These are phyloP conservation scores for Brassica rapa DNA, from an alignment of 345 rosid genomes.

Conservation along the genomic window DNA sequence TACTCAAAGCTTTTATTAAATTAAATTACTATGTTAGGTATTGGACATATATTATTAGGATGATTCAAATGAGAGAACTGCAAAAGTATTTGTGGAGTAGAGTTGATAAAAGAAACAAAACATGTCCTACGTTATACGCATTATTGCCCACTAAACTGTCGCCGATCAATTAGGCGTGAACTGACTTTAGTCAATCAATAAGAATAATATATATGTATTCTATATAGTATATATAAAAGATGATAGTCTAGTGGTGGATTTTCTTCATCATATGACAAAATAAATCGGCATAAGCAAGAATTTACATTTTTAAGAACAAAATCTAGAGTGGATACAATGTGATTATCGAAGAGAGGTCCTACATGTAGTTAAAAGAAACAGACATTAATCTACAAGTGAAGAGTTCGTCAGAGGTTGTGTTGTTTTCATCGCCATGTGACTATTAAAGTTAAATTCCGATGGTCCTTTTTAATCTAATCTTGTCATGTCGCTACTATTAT, in stretches of 20 bases:
- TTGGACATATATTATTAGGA: neutral
- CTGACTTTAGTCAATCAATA: slow-evolving; percentile 30
- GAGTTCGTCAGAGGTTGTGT: slow-evolving; percentile 43
- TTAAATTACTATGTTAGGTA: neutral
- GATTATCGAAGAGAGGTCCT: slow-evolving; percentile 40
- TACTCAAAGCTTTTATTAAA: neutral
- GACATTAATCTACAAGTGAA: slow-evolving; percentile 36
- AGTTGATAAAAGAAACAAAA: slow-evolving; percentile 14
- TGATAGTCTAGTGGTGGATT: slow-evolving; percentile 6
- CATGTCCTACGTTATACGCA: slow-evolving; percentile 33
- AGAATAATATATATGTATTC: no score
- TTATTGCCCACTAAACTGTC: slow-evolving; percentile 31
- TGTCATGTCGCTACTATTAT: slow-evolving; percentile 29
- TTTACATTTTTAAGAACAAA: neutral
- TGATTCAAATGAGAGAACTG: neutral
- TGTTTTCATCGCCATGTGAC: slow-evolving; percentile 36
- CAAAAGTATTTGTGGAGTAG: neutral
- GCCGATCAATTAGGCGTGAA: slow-evolving; percentile 37
- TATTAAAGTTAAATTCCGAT: slow-evolving; percentile 23
- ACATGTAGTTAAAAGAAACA: slow-evolving; percentile 41
- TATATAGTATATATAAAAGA: neutral
- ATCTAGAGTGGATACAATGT: slow-evolving; percentile 36
- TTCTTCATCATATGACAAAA: slow-evolving; percentile 13
- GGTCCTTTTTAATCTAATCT: slow-evolving; percentile 29
- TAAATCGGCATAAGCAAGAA: neutral